Percentiles rank a stretch among this genome's conserved stretches.
Evolutionary conservation across 805 yeast genomes (phyloP).

Genomic region (Cyberlindnera xishuangbannaensis): DNA sequence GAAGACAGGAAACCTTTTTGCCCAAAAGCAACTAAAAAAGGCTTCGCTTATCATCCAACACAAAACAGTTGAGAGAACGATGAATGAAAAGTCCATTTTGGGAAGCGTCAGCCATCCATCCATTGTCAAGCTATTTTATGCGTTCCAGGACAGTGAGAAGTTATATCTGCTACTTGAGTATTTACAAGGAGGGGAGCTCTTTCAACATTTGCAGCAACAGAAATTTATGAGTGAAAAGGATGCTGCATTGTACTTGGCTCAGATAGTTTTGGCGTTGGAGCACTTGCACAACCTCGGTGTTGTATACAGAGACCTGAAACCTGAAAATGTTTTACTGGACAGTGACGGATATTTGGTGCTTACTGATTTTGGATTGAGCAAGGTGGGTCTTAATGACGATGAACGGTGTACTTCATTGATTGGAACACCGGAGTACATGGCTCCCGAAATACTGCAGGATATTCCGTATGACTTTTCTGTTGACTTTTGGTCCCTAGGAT

Average conservation of each 20-base stretch:
- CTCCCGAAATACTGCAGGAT: conserved; percentile 82
- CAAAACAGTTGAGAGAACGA: conserved; percentile 65
- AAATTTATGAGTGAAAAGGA: conserved; percentile 87
- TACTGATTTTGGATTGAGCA: conserved; percentile 94
- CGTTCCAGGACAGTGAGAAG: conserved; percentile 75
- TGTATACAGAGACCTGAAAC: conserved; percentile 93
- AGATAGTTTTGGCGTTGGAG: conserved; percentile 85
- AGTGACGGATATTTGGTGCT: conserved; percentile 93
- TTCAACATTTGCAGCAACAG: conserved; percentile 93
- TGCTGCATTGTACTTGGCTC: conserved; percentile 93
- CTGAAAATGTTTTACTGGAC: conserved; percentile 89
- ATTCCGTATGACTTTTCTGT: conserved; percentile 71
- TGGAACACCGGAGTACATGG: conserved; percentile 84
- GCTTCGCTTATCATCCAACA: conserved; percentile 63
- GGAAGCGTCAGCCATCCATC: conserved; percentile 70
- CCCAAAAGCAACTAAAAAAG: conserved; percentile 81
- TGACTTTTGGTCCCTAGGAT: conserved; percentile 92
- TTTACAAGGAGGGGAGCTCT: conserved; percentile 86
- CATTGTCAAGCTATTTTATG: conserved; percentile 75
- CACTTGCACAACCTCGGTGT: conserved; percentile 92
- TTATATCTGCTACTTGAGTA: conserved; percentile 74
- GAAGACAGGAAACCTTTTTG: conserved; percentile 59
- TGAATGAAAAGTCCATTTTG: conserved; percentile 72
- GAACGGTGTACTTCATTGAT: conserved; percentile 74
- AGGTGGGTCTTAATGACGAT: conserved; percentile 51